These are phyloP conservation scores for Penicillium sp. DNA, from an alignment of 2,329 filamentous ascomycete species.

Conservation along the genomic window DNA sequence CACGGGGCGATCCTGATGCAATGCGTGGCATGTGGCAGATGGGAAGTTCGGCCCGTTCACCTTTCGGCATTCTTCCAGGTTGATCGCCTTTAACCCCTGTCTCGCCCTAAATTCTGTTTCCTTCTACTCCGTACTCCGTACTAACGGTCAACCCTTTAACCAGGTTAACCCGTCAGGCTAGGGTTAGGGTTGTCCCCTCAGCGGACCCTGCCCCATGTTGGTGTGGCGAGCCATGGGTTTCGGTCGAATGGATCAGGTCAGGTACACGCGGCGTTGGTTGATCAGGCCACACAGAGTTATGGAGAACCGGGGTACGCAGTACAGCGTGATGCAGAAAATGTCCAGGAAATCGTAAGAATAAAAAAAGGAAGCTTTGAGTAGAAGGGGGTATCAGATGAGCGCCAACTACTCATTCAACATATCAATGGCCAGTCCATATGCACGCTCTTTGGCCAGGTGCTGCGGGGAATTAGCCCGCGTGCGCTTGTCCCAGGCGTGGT, in stretches of 20 bases:
- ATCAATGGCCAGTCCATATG: constrained; percentile 39
- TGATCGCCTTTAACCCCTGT: too few relatives aligned
- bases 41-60: neutral
- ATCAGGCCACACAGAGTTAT: neutral
- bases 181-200: constrained; percentile 31
- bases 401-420: constrained; percentile 28
- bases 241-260: constrained; percentile 20
- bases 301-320: too few relatives aligned
- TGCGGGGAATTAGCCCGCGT: constrained; percentile 31
- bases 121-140: too few relatives aligned
- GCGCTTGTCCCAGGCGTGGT: constrained; percentile 48
- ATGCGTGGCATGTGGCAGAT: constrained; percentile 8
- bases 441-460: constrained; percentile 36
- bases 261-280: constrained; percentile 5
- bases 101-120: too few relatives aligned
- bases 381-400: neutral
- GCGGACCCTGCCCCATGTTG: constrained; percentile 7
- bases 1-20: constrained; percentile 22
- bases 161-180: constrained; percentile 13
- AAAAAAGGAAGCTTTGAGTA: neutral
- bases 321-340: neutral
- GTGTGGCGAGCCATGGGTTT: constrained; percentile 15
- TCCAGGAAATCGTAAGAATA: neutral
- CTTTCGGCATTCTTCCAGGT: neutral
- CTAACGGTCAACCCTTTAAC: too few relatives aligned